Base-by-base conservation (phyloP, 208 protist genomes). In the Acanthamoeba pearcei region DNA sequence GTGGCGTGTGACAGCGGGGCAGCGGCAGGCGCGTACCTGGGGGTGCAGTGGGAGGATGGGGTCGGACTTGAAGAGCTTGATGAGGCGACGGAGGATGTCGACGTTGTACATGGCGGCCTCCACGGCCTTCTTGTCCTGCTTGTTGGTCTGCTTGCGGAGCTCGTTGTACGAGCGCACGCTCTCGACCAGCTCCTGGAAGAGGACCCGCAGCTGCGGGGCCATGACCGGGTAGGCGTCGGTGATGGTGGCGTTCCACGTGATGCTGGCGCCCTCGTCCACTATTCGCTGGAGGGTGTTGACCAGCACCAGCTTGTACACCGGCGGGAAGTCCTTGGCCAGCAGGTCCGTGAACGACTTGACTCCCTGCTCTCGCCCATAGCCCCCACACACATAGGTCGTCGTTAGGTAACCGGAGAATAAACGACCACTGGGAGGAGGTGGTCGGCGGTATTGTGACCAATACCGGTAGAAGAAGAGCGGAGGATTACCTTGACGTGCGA, bases 191-290 rank as follows among this genome's bases (percentile, higher is more conserved):
- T 96, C 95, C 42, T 95, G 91, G 42, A 96, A 95, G 0, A 96
- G 55, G 51, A 17, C 8, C 32, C 95, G 89, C 5, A 96, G 64
- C 72, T 88, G 94, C 17, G 55, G 72, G 5, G 94, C 55, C 1
- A 96, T 94, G 13, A 74, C 55, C 38, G 51, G 15, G 42, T 96
- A 95, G 19, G 95, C 94, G 38, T 90, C 90, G 0, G 27, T 17
- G 62, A 96, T 95, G 5, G 89, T 91, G 35, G 95, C 83, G 49
- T 89, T 95, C 95, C 95, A 96, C 12, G 94, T 82, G 2, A 96
- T 42, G 27, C 60, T 72, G 24, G 82, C 38, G 3, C 82, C 82
- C n/a, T 96, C 95, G 22, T 83, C 85, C 13, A 92, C 95, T 27
- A 96, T 96, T 22, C 91, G 80, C 42, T 88, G 46, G 4, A 95